Evolutionary conservation across 1,284 basidiomycete genomes (phyloP).

Genomic region (Naganishia sp.): DNA sequence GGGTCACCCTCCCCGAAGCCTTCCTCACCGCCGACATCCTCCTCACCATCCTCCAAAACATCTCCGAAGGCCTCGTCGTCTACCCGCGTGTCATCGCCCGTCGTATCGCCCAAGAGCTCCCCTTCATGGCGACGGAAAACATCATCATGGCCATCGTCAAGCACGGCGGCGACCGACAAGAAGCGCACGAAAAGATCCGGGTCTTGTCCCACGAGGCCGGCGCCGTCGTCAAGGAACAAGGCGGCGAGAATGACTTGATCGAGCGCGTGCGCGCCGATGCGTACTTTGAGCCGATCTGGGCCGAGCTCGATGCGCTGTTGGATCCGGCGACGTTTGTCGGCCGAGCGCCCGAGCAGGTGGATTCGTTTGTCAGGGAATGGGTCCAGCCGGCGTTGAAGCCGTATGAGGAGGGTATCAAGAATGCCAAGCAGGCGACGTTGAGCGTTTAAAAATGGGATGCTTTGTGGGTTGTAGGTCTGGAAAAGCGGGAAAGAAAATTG

Average conservation of each 20-base stretch:
- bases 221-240: conserved; percentile 90
- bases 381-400: conserved; percentile 78
- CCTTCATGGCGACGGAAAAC: conserved; percentile 99
- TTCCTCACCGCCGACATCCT: conserved; percentile 98
- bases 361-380: conserved; percentile 82
- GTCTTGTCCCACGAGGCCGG: conserved; percentile 96
- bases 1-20: conserved; percentile 93
- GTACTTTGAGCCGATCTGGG: conserved; percentile 63
- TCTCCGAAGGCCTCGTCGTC: conserved; percentile 95
- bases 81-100: conserved; percentile 94
- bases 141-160: conserved; percentile 99
- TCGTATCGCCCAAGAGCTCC: conserved; percentile 89
- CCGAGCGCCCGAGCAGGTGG: conserved; percentile 90
- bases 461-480: not conserved
- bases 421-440: conserved; percentile 61
- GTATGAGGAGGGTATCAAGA: conserved; percentile 64
- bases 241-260: conserved; percentile 94
- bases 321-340: conserved; percentile 86
- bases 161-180: conserved; percentile 88
- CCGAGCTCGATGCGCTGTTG: conserved; percentile 59
- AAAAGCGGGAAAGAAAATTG: not conserved
- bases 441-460: conserved; percentile 49
- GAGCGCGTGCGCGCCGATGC: conserved; percentile 71
- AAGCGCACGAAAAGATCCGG: conserved; percentile 93
- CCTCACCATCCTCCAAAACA: conserved; percentile 91